Conservation (phyloP, 2,329 filamentous ascomycete species). For the Periconia digitata region DNA sequence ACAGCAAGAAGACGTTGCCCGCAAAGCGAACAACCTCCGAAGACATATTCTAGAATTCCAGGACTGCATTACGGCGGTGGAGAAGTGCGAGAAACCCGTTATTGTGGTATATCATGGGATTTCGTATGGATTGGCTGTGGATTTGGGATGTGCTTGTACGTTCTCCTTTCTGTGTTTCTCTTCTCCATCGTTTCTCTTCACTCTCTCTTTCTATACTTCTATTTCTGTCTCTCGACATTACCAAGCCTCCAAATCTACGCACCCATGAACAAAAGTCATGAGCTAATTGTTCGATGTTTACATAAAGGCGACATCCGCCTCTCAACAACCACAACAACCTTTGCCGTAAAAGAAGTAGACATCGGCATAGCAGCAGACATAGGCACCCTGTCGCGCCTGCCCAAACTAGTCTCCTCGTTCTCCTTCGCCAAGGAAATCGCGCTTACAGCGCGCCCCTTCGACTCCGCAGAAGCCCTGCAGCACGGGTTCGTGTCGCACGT, state of each 20-base stretch:
- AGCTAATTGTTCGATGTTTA: constrained; percentile 43
- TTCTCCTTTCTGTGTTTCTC: neutral
- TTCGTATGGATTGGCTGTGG: constrained; percentile 42
- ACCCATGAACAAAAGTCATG: constrained; percentile 45
- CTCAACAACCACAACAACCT: constrained; percentile 59
- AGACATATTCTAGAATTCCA: constrained; percentile 79
- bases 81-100: constrained; percentile 75
- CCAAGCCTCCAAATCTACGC: neutral
- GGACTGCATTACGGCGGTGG: constrained; percentile 71
- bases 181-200: neutral
- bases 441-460: constrained; percentile 70
- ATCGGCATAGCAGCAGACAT: constrained; percentile 80
- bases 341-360: constrained; percentile 80
- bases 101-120: constrained; percentile 23
- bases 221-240: neutral
- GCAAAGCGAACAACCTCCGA: constrained; percentile 58
- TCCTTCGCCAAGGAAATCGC: constrained; percentile 81
- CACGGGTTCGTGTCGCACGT: constrained; percentile 72
- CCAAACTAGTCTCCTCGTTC: constrained; percentile 69
- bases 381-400: constrained; percentile 71
- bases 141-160: constrained; percentile 42
- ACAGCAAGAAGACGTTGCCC: constrained; percentile 59
- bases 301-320: constrained; percentile 70
- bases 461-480: constrained; percentile 66
- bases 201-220: neutral